Conservation (phyloP, 1,284 basidiomycete species). For the Rhodofomes roseus region DNA sequence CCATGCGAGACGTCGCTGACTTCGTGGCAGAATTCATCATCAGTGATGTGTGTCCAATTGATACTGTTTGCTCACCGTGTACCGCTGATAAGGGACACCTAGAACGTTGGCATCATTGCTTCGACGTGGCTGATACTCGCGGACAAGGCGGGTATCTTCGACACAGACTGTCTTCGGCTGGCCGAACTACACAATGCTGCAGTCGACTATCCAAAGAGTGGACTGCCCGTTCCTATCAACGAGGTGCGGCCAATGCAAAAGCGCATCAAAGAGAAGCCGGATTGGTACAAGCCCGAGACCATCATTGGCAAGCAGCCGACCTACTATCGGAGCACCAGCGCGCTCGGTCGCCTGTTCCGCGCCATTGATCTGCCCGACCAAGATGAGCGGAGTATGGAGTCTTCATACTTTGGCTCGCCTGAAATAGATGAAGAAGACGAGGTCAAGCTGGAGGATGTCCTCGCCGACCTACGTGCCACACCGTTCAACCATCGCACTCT, state of each 20-base stretch:
- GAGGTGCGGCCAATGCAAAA: conserved; percentile 41
- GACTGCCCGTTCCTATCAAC: conserved; percentile 46
- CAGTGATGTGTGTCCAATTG: conserved; percentile 45
- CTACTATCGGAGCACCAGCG: conserved; percentile 48
- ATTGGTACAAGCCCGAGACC: conserved; percentile 66
- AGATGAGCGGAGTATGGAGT: conserved; percentile 12
- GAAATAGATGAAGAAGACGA: conserved; percentile 15
- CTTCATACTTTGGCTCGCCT: conserved; percentile 17
- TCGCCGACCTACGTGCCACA: conserved; percentile 20
- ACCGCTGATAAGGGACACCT: not conserved
- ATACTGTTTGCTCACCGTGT: not conserved
- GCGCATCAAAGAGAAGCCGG: conserved; percentile 39
- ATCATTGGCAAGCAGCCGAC: conserved; percentile 28
- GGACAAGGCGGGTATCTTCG: conserved; percentile 61
- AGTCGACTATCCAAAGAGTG: conserved; percentile 66
- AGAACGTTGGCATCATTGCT: conserved; percentile 59
- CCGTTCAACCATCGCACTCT: conserved; percentile 21
- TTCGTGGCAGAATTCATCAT: conserved; percentile 73
- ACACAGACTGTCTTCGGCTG: conserved; percentile 57
- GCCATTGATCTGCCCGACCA: conserved; percentile 47
- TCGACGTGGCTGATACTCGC: conserved; percentile 63
- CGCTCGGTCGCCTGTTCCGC: conserved; percentile 57
- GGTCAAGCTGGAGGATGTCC: conserved; percentile 21
- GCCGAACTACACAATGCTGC: conserved; percentile 66
- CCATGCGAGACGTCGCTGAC: conserved; percentile 66